Conservation (phyloP, 169 alveolate genomes). For the Babesia caballi region DNA sequence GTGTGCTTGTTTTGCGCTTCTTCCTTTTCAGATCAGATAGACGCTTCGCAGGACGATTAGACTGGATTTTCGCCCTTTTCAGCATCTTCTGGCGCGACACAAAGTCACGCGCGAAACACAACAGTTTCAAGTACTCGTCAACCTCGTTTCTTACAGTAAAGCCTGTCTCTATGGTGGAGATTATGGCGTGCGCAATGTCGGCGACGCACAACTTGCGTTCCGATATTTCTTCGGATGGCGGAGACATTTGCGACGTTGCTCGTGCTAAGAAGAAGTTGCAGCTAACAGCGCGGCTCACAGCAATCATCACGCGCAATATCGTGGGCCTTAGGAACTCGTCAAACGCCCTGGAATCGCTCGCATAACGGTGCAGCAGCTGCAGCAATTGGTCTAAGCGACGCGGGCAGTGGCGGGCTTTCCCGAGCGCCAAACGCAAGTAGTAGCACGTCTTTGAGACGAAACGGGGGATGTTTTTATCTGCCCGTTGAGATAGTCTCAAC, state of each 20-base stretch:
- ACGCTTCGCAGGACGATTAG: no score
- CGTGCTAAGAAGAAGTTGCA: neutral
- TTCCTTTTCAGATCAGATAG: no score
- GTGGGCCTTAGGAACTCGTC: constrained; percentile 6
- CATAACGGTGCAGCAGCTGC: constrained; percentile 10
- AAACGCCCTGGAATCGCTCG: neutral
- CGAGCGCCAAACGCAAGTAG: constrained; percentile 27
- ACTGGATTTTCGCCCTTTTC: neutral
- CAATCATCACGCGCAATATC: constrained; percentile 35
- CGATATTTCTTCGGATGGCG: neutral
- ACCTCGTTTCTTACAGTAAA: constrained; percentile 1
- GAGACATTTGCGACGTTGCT: neutral
- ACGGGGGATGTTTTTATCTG: constrained; percentile 19
- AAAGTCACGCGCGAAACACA: constrained; percentile 50
- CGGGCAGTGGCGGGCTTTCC: constrained; percentile 23
- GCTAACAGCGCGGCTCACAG: constrained; percentile 8
- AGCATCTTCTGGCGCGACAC: constrained; percentile 14
- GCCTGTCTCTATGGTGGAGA: constrained; percentile 27
- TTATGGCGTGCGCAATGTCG: constrained; percentile 19
- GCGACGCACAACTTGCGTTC: neutral
- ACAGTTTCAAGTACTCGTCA: constrained; percentile 32
- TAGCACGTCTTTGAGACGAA: constrained; percentile 32
- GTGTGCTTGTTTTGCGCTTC: no score
- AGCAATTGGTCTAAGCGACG: constrained; percentile 19
- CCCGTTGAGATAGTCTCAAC: neutral